Conservation (phyloP, 306 rosid species). For the Medicago arabica region DNA sequence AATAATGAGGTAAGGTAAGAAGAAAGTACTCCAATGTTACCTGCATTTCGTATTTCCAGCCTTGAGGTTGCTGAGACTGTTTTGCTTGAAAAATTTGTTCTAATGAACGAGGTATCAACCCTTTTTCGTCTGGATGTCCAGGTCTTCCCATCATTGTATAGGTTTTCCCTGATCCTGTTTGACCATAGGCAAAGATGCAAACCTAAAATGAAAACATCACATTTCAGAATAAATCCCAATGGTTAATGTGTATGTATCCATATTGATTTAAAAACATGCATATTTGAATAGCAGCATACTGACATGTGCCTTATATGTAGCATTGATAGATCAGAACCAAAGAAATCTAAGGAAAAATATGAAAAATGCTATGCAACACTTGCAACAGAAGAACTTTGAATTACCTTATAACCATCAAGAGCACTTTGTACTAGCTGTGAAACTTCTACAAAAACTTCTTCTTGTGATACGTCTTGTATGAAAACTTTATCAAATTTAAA, state of each 20-base stretch:
- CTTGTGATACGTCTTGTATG: constrained; percentile 79
- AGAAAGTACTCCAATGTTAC: constrained; percentile 50
- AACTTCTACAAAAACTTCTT: constrained; percentile 88
- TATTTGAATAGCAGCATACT: not conserved
- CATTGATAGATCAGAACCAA: not conserved
- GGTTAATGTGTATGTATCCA: not conserved
- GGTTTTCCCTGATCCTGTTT: constrained; percentile 97
- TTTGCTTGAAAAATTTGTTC: constrained; percentile 89
- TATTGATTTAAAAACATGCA: not conserved
- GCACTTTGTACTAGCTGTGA: constrained; percentile 99
- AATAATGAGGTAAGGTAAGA: constrained; percentile 13
- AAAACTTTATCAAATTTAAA: constrained; percentile 91
- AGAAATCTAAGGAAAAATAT: not conserved
- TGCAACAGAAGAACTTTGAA: not conserved
- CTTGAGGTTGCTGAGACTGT: constrained; percentile 80
- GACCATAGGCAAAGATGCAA: constrained; percentile 98
- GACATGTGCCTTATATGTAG: not conserved
- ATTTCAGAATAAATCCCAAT: constrained; percentile 18
- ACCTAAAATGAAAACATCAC: constrained; percentile 64
- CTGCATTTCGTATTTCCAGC: constrained; percentile 99
- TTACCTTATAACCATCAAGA: constrained; percentile 97
- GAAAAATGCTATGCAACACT: not conserved
- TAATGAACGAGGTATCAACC: constrained; percentile 90
- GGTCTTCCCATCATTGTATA: constrained; percentile 99
- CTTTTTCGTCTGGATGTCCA: constrained; percentile 77